A percentile compares a stretch with the other conserved stretches of the same genome.
phyloP scores from a whole-genome alignment of 805 yeast species.

The Ogataea sp. region DNA sequence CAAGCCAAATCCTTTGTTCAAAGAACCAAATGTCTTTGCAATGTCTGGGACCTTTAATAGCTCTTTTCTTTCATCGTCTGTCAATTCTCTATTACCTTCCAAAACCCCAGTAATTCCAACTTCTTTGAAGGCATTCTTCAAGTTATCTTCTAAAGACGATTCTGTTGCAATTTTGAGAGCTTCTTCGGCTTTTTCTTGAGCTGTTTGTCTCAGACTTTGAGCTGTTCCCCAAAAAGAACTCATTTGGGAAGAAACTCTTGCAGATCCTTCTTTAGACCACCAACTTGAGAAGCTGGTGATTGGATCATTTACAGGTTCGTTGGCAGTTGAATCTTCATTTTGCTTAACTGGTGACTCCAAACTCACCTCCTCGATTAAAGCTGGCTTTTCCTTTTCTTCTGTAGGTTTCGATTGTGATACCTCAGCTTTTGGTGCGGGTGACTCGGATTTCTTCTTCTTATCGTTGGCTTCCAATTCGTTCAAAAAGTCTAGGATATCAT shows the following conservation, averaged over 20 bases:
- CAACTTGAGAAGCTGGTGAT: slow-evolving; percentile 59
- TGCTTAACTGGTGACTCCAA: too few species aligned
- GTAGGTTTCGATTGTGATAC: too few species aligned
- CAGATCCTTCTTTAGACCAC: slow-evolving; percentile 69
- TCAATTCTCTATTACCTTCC: slow-evolving; percentile 26
- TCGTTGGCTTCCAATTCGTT: slow-evolving; percentile 69
- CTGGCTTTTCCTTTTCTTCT: slow-evolving; percentile 3
- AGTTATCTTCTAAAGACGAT: slow-evolving; percentile 21
- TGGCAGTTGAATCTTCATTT: too few species aligned
- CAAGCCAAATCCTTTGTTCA: slow-evolving; percentile 24
- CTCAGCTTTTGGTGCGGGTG: too few species aligned
- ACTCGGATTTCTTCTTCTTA: slow-evolving; percentile 19
- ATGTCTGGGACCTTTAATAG: slow-evolving; percentile 24
- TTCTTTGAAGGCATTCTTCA: slow-evolving; percentile 31
- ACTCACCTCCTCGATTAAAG: background rate
- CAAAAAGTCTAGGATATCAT: slow-evolving; percentile 45
- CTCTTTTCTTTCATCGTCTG: slow-evolving; percentile 20
- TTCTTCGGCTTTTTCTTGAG: slow-evolving; percentile 38
- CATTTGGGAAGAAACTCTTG: slow-evolving; percentile 52
- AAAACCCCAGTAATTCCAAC: slow-evolving; percentile 30
- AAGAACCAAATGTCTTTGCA: slow-evolving; percentile 26
- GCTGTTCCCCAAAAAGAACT: slow-evolving; percentile 66
- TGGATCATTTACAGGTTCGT: slow-evolving; percentile 38
- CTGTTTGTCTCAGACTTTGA: slow-evolving; percentile 28
- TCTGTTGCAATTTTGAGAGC: slow-evolving; percentile 43